phyloP scores from a whole-genome alignment of 345 rosid genomes.

The Salix dunnii region DNA sequence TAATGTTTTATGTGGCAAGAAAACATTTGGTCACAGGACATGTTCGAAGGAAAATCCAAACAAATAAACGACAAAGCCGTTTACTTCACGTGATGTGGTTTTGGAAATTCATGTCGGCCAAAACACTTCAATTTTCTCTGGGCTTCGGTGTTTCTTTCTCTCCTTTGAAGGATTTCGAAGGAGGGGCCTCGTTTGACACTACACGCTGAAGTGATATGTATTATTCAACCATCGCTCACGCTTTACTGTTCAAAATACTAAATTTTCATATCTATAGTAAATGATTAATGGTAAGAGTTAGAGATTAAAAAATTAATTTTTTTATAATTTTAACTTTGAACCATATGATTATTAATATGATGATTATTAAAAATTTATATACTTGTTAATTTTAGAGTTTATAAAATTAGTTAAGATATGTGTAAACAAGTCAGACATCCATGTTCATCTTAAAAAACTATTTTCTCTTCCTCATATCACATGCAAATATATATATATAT shows the following conservation, averaged over 20 bases:
- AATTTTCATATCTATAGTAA: too few relatives aligned
- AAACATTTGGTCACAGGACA: neutral
- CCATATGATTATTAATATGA: too few relatives aligned
- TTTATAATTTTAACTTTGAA: too few relatives aligned
- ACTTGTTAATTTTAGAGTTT: fast-evolving
- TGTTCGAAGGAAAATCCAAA: neutral
- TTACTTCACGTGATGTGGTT: constrained; percentile 4
- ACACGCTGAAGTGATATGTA: neutral
- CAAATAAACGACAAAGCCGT: neutral
- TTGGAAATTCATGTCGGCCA: constrained; percentile 5
- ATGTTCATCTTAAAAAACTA: too few relatives aligned
- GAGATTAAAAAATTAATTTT: too few relatives aligned
- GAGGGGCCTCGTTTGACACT: neutral
- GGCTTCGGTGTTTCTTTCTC: neutral
- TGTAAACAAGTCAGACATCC: too few relatives aligned
- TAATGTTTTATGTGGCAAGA: neutral
- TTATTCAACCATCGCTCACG: too few relatives aligned
- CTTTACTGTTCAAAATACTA: too few relatives aligned
- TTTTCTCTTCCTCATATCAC: too few relatives aligned
- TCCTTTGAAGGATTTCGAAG: neutral
- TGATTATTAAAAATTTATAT: too few relatives aligned
- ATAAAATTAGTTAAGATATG: fast-evolving
- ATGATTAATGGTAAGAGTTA: too few relatives aligned
- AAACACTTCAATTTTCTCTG: constrained; percentile 4
- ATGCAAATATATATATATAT: too few relatives aligned